Base-by-base conservation (phyloP, 495 filamentous ascomycete species). In the Penicillium manginii region DNA sequence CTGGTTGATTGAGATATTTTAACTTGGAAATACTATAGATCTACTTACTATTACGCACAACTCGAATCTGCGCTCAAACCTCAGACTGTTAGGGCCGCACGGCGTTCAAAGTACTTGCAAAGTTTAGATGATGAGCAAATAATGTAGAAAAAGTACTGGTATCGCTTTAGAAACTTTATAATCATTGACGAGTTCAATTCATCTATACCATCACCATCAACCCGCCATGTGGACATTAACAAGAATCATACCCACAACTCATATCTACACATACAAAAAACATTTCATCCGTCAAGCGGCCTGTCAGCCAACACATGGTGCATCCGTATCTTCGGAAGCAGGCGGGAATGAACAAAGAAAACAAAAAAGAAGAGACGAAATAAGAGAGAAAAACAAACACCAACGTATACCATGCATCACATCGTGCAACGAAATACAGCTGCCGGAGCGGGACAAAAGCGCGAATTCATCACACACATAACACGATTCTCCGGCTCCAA, bases 241-340 rank as follows among this genome's bases (percentile, higher is more conserved):
- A 53, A 32, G 26, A 9, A 54, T 26, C 56, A 56, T 15, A 46
- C 23, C 21, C 32, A 29, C 26, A 29, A 29, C 43, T 54, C 56
- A 52, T 70, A 70, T 63, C 52, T 61, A 65, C 64, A 69, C 17
- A 52, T 61, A 65, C 54, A 61, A 40, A 26, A 26, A 55, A 46
- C 57, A 42, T 52, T 9, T 32, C 32, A 29, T 18, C 19, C 37
- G 17, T 55, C 52, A 61, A 54, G 39, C 51, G 49, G 37, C 14
- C 49, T 51, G 45, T 48, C 40, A 10, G 6, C 48, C 48, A 31
- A 50, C 45, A 26, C 48, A 50, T 50, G 19, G 29, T 26, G 37
- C 47, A 56, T 35, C 39, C 58, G 23, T 23, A 32, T 17, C 32
- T 53, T 32, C 17, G 18, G 35, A 29, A 26, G 19, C 42, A 62